phyloP scores from a whole-genome alignment of 73 alveolate genomes.

The Paramecium biaurelia region DNA sequence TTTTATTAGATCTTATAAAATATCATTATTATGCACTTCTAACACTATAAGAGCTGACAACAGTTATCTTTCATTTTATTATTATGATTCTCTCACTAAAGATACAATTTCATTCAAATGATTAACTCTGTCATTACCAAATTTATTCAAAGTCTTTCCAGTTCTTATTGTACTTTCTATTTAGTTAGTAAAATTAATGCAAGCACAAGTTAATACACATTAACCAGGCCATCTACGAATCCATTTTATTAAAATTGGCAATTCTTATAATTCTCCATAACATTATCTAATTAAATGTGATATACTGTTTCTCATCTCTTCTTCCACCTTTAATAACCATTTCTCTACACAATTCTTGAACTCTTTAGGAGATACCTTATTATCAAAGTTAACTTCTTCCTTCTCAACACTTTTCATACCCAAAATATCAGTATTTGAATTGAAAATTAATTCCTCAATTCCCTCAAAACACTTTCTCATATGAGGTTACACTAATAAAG shows the following conservation, averaged over 20 bases:
- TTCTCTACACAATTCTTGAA: conserved; percentile 88
- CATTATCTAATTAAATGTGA: conserved; percentile 82
- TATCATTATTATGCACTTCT: conserved; percentile 97
- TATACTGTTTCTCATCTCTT: conserved; percentile 82
- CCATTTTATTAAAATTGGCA: conserved; percentile 85
- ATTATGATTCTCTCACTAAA: conserved; percentile 89
- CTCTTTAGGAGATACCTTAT: conserved; percentile 89
- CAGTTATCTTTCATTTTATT: conserved; percentile 86
- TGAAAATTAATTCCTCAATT: conserved; percentile 82
- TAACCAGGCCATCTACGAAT: conserved; percentile 67
- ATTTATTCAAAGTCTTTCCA: conserved; percentile 72
- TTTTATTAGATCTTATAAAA: conserved; percentile 66
- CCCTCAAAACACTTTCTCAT: conserved; percentile 99
- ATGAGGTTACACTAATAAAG: conserved; percentile 97
- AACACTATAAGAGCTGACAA: conserved; percentile 94
- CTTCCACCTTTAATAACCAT: conserved; percentile 89
- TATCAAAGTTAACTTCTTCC: conserved; percentile 94
- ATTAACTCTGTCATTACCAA: conserved; percentile 57
- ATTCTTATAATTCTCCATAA: conserved; percentile 76
- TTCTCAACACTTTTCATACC: conserved; percentile 97
- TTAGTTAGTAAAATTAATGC: conserved; percentile 75
- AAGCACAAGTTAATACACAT: conserved; percentile 62
- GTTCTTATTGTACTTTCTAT: conserved; percentile 75
- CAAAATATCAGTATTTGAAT: conserved; percentile 93
- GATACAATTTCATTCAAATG: conserved; percentile 88